A percentile compares a stretch with the other conserved stretches of the same genome.
These are phyloP conservation scores for Talaromyces ruber DNA, from an alignment of 495 filamentous ascomycete species.

Conservation along the genomic window DNA sequence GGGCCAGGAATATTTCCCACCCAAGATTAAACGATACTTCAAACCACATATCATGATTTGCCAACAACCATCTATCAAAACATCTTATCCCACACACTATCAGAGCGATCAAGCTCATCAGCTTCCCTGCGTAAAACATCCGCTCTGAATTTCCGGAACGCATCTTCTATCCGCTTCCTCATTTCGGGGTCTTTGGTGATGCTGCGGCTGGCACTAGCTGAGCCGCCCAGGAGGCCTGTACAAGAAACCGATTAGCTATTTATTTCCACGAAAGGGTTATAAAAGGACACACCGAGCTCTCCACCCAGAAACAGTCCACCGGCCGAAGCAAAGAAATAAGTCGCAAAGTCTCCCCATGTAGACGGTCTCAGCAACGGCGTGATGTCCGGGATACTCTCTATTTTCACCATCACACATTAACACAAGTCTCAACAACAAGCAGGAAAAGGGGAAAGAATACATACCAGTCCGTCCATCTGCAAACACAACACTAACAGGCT, in stretches of 20 bases:
- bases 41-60: no score
- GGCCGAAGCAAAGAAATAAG: conserved; percentile 52
- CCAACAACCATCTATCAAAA: conserved; percentile 9
- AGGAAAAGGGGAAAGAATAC: not conserved
- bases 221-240: conserved; percentile 47
- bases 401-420: not conserved
- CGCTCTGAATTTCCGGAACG: conserved; percentile 52
- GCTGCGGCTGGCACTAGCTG: conserved; percentile 36
- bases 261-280: not conserved
- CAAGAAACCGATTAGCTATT: not conserved
- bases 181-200: conserved; percentile 47
- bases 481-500: conserved; percentile 54
- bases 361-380: conserved; percentile 48
- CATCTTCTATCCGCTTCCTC: conserved; percentile 50
- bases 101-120: conserved; percentile 40
- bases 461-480: conserved; percentile 49
- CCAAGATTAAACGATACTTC: not conserved
- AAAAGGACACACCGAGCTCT: conserved; percentile 36
- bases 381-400: conserved; percentile 55
- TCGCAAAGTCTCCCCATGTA: conserved; percentile 49
- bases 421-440: not conserved
- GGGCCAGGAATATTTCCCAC: no score
- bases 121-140: conserved; percentile 53
- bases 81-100: conserved; percentile 19
- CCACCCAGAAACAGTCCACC: conserved; percentile 59